Base-by-base conservation (phyloP, 345 rosid species). In the Eucalyptus caleyi region DNA sequence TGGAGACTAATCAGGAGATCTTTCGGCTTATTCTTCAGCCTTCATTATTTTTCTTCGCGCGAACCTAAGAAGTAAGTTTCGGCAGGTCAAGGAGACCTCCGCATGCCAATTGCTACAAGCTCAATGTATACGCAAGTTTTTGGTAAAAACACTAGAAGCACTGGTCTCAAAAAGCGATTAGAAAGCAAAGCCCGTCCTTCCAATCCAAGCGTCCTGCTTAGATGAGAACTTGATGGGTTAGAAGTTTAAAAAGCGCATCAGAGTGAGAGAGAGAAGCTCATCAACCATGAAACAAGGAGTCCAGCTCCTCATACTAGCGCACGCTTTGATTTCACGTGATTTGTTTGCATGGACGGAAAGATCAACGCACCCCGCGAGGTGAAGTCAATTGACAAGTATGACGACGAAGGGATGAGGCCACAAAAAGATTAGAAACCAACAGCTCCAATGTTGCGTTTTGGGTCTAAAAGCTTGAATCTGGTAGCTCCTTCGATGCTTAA, bases 111-210 rank as follows among this genome's bases (percentile, higher is more conserved):
- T 49, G 2, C 50, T 49, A 49, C 15, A 49, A 49, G 50, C 15
- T 49, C 50, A 49, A 49, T 49, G 15, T 49, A 49, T 1, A 47
- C 16, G 53, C 53, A 50, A 50, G 19, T 16, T 50, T 50, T 2
- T 50, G 19, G 53, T 19, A 16, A 50, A 50, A 50, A 50, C 8
- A 50, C 53, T 16, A 50, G 54, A 51, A 51, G 54, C 8, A 51
- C 0, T 2, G 2, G 1, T 51, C 0, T 51, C 54, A 16, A 51
- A 50, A 16, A 51, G 54, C 4, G 21, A 51, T 51, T 2, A 0
- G 0, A 16, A 72, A 72, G 45, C 1, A 72, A 72, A 24, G 0
- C 54, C 54, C 2, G 6, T 51, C 54, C 23, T 51, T 51, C 54
- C 54, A 51, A 51, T 16, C 4, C 23, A 51, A 0, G 54, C 1